Conservation (phyloP, 805 yeast species). For the Saccharomyces cerevisiae region DNA sequence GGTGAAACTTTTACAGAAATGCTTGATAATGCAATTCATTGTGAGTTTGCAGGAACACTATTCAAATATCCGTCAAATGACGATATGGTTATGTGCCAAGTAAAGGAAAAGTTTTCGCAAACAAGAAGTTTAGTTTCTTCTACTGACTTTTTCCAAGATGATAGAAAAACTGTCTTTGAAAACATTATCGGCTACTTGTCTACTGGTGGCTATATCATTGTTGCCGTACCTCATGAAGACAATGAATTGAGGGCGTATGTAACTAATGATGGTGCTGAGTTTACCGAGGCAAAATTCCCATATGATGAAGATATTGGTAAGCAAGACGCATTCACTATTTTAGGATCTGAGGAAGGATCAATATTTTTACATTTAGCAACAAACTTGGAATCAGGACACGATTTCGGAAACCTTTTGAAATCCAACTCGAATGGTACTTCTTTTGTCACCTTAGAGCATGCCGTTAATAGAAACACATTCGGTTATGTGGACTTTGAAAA, state of each 20-base stretch:
- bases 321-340: slow-evolving; percentile 68
- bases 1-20: slow-evolving; percentile 58
- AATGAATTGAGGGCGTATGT: slow-evolving; percentile 59
- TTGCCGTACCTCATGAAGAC: no score
- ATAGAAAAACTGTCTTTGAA: slow-evolving; percentile 39
- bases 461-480: slow-evolving; percentile 51
- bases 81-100: slow-evolving; percentile 62
- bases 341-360: slow-evolving; percentile 64
- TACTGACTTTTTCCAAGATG: slow-evolving; percentile 41
- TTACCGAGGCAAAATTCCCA: slow-evolving; percentile 78
- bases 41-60: slow-evolving; percentile 58
- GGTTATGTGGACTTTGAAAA: slow-evolving; percentile 90
- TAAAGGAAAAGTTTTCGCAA: slow-evolving; percentile 31
- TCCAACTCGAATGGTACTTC: no score
- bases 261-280: slow-evolving; percentile 66
- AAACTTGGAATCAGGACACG: no score
- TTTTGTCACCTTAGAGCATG: no score
- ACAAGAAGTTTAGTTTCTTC: slow-evolving; percentile 37
- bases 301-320: slow-evolving; percentile 46
- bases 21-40: slow-evolving; percentile 43
- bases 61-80: no score
- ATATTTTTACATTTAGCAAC: slow-evolving; percentile 78
- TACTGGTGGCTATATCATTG: slow-evolving; percentile 56
- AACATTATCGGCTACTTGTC: slow-evolving; percentile 66
- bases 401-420: no score